Conservation (phyloP, 345 rosid species). For the Eucalyptus coolabah region DNA sequence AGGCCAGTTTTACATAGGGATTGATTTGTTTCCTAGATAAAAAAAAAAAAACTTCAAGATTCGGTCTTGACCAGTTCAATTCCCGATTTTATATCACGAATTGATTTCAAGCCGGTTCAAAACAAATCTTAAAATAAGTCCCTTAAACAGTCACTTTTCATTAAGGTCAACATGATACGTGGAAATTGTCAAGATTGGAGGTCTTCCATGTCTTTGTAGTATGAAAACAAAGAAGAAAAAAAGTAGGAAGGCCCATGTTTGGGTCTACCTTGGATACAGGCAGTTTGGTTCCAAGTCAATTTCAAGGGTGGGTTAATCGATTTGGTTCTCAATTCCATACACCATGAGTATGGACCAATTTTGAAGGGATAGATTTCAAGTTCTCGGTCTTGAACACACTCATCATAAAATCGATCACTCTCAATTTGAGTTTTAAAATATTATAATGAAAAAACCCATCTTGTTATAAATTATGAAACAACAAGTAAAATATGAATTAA, state of each 20-base stretch:
- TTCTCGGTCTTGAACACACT: background rate
- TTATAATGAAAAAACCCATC: background rate
- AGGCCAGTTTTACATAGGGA: too few species aligned
- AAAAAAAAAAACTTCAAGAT: too few species aligned
- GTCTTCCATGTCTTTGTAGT: background rate
- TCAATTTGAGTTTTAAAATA: background rate
- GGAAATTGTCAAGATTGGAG: background rate
- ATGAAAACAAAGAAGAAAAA: background rate
- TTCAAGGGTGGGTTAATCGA: background rate
- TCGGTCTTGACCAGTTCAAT: too few species aligned
- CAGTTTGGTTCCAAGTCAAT: background rate
- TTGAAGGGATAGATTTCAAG: background rate
- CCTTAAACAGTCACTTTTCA: background rate
- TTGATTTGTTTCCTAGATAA: background rate
- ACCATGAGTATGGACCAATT: background rate
- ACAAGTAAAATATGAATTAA: background rate
- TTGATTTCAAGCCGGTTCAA: accelerated
- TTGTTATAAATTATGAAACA: background rate
- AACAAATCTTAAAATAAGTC: background rate
- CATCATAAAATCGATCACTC: background rate
- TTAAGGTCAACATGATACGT: background rate
- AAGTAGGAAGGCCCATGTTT: background rate
- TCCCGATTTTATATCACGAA: too few species aligned
- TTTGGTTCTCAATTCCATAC: background rate
- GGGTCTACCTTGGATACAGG: background rate